A percentile compares a stretch with the other conserved stretches of the same genome.
phyloP scores from a whole-genome alignment of 495 filamentous ascomycete genomes.

The Penicillium goetzii region DNA sequence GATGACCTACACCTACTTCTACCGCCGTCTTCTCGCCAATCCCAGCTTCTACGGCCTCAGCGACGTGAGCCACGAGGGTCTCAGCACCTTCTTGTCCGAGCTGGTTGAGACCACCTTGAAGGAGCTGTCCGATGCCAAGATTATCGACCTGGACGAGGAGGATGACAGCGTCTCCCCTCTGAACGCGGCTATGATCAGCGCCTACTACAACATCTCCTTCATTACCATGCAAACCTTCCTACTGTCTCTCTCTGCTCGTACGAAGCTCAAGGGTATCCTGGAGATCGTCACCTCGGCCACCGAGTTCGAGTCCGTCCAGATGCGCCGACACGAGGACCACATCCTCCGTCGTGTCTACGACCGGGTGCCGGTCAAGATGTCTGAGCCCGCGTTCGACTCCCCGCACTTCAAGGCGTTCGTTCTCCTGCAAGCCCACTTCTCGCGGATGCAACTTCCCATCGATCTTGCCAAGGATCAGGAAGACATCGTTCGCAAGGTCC shows the following conservation, averaged over 20 bases:
- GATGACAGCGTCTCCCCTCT: slow-evolving; percentile 88
- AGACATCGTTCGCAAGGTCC: slow-evolving; percentile 78
- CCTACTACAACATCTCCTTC: slow-evolving; percentile 99
- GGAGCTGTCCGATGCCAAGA: slow-evolving; percentile 90
- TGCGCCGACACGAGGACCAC: slow-evolving; percentile 88
- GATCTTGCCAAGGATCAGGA: slow-evolving; percentile 98
- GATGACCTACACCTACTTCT: slow-evolving; percentile 98
- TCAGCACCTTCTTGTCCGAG: slow-evolving; percentile 94
- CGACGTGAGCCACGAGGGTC: slow-evolving; percentile 87
- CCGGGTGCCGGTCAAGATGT: slow-evolving; percentile 92
- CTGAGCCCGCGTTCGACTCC: slow-evolving; percentile 80
- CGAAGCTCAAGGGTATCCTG: slow-evolving; percentile 92
- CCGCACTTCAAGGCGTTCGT: slow-evolving; percentile 99
- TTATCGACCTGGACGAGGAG: slow-evolving; percentile 95
- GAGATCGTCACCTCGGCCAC: slow-evolving; percentile 97
- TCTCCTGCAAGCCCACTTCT: slow-evolving; percentile 95
- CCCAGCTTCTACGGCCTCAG: slow-evolving; percentile 94
- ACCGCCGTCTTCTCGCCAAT: slow-evolving; percentile 93
- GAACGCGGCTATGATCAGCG: slow-evolving; percentile 96
- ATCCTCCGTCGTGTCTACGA: slow-evolving; percentile 93
- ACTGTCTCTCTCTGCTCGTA: slow-evolving; percentile 85
- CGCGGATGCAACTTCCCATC: slow-evolving; percentile 90
- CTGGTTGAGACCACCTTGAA: slow-evolving; percentile 91
- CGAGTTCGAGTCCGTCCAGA: slow-evolving; percentile 94
- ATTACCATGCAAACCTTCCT: slow-evolving; percentile 99